Conservation (phyloP, 441 rosid species). For the Geranium incanum region DNA sequence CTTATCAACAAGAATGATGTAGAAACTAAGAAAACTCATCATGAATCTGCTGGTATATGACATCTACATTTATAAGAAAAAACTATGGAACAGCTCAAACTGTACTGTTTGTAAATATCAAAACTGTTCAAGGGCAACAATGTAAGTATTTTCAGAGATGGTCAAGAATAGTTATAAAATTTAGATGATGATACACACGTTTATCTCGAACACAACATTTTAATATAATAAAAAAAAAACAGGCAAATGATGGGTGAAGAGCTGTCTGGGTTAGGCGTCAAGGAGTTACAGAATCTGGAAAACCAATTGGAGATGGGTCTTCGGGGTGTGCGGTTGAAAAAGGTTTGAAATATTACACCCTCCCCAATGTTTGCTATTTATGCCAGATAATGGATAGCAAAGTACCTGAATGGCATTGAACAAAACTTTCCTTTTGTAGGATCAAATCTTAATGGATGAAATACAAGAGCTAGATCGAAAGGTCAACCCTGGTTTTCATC, state of each 20-base stretch:
- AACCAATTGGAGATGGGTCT: conserved; percentile 54
- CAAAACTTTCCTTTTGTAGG: conserved; percentile 35
- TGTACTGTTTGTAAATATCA: too few relatives aligned
- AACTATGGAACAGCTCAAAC: background rate
- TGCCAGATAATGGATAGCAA: conserved; percentile 7
- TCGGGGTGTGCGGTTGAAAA: conserved; percentile 48
- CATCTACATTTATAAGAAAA: background rate
- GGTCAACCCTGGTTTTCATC: conserved; percentile 30
- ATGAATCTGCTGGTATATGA: background rate
- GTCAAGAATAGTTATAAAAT: background rate
- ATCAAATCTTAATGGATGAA: conserved; percentile 57
- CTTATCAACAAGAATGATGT: background rate
- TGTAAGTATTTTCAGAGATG: background rate
- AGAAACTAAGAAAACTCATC: background rate
- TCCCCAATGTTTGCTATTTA: background rate
- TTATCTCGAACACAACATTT: background rate
- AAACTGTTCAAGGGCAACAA: background rate
- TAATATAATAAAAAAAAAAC: conserved; percentile 24
- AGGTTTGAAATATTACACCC: conserved; percentile 32
- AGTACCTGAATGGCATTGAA: conserved; percentile 17
- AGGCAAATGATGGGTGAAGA: conserved; percentile 97
- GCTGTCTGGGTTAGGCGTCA: conserved; percentile 58
- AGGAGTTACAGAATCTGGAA: conserved; percentile 67
- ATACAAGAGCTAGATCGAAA: conserved; percentile 60
- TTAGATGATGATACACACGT: background rate